Percentiles rank a stretch among this genome's conserved stretches.
Evolutionary conservation across 176 grass and related monocot genomes (phyloP).

Genomic region (Oryza meyeriana): DNA sequence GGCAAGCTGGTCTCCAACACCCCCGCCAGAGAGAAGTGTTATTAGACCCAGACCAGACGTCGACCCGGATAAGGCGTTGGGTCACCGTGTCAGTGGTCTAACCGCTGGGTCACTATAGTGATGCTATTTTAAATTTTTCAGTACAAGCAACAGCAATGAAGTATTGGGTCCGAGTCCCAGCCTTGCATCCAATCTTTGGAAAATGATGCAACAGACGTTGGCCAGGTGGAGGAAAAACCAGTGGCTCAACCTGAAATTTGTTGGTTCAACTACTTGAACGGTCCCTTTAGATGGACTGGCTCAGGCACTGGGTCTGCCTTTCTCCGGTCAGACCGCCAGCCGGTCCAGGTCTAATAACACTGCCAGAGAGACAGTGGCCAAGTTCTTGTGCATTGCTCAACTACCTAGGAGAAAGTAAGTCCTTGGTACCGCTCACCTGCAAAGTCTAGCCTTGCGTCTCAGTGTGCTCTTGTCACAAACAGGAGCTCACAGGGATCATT

Average conservation of each 20-base stretch:
- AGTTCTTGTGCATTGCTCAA: not conserved
- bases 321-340: not conserved
- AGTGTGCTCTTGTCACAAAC: not conserved
- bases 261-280: not conserved
- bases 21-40: not conserved
- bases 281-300: not conserved
- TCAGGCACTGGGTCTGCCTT: not conserved
- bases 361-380: not conserved
- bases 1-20: not conserved
- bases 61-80: not conserved
- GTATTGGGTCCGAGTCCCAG: not conserved
- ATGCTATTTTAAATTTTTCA: not conserved
- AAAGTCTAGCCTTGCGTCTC: not conserved
- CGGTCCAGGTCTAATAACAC: not conserved
- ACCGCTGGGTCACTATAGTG: too few relatives aligned
- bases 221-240: too few relatives aligned
- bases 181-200: not conserved
- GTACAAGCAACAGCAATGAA: not conserved
- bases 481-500: not conserved
- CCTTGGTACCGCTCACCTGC: not conserved
- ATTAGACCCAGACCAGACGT: not conserved
- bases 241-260: too few relatives aligned
- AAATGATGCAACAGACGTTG: not conserved
- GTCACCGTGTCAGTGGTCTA: not conserved
- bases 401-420: not conserved